Evolutionary conservation across 306 rosid species (phyloP).

Genomic region (Trifolium pratense): DNA sequence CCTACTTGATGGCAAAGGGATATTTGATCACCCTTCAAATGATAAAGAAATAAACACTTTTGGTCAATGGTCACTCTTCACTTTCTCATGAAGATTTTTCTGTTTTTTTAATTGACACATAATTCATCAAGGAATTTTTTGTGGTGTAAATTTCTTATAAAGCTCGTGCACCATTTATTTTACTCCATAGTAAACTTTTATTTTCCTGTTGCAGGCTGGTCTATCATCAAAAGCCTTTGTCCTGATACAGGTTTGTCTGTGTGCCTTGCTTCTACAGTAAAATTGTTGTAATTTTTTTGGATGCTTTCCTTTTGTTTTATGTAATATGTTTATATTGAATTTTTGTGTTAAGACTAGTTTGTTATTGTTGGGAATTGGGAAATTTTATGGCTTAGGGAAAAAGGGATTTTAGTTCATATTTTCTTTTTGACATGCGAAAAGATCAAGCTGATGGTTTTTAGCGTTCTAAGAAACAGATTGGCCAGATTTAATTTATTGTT

Average conservation of each 20-base stretch:
- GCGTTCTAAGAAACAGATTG: constrained; percentile 17
- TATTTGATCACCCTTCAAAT: constrained; percentile 14
- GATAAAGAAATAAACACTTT: not conserved
- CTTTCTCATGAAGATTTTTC: not conserved
- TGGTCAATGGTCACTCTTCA: not conserved
- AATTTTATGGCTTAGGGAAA: constrained; percentile 25
- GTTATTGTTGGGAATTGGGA: constrained; percentile 18
- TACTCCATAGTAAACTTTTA: constrained; percentile 25
- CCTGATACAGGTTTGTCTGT: constrained; percentile 78
- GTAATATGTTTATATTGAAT: constrained; percentile 13
- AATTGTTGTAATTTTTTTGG: constrained; percentile 28
- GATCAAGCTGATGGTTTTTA: not conserved
- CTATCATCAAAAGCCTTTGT: constrained; percentile 85
- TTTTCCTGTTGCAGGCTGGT: constrained; percentile 79
- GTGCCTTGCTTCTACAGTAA: constrained; percentile 33
- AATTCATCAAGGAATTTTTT: constrained; percentile 17
- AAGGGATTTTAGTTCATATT: not conserved
- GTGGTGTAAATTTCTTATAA: constrained; percentile 25
- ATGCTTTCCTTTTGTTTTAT: constrained; percentile 29
- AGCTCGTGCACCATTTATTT: constrained; percentile 31
- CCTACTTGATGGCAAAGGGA: not conserved
- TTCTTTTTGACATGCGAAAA: constrained; percentile 21
- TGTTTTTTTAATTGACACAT: constrained; percentile 23
- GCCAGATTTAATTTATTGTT: constrained; percentile 16
- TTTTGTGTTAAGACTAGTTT: constrained; percentile 20